A percentile compares a stretch with the other conserved stretches of the same genome.
Conservation (phyloP, 2,329 filamentous ascomycete genomes). For the Metarhizium humberi region DNA sequence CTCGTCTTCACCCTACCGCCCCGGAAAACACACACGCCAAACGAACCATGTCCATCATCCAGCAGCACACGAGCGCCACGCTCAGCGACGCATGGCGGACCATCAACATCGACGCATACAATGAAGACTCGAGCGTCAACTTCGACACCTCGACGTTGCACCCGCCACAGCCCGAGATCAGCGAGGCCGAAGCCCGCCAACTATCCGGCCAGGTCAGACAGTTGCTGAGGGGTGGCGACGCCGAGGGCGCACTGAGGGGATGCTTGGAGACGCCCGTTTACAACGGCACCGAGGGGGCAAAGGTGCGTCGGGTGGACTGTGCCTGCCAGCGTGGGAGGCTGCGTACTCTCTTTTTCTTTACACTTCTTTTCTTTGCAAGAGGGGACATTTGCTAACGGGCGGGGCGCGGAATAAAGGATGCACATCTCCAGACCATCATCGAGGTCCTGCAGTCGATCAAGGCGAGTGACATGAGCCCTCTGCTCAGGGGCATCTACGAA, state of each 20-base stretch:
- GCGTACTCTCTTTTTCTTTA: too few relatives aligned
- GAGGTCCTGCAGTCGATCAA: conserved; percentile 96
- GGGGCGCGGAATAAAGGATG: conserved; percentile 45
- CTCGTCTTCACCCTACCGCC: too few relatives aligned
- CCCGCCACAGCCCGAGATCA: conserved; percentile 64
- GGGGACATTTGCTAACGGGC: background rate
- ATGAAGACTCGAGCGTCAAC: conserved; percentile 83
- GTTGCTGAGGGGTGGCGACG: conserved; percentile 75
- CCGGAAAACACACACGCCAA: background rate
- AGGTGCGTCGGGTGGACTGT: conserved; percentile 34
- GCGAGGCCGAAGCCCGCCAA: conserved; percentile 68
- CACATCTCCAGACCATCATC: conserved; percentile 77
- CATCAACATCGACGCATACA: conserved; percentile 87
- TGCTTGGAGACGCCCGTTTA: conserved; percentile 82
- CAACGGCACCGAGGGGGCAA: conserved; percentile 46
- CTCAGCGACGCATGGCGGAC: conserved; percentile 67
- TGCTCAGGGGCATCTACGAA: conserved; percentile 72
- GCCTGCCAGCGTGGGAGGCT: background rate
- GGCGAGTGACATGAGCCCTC: conserved; percentile 86
- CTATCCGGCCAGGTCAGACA: conserved; percentile 77
- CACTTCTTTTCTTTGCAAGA: too few relatives aligned
- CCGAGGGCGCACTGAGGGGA: conserved; percentile 75
- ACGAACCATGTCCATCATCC: conserved; percentile 53
- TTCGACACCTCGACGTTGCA: conserved; percentile 82
- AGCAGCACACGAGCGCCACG: conserved; percentile 51